Evolutionary conservation across 768 basidiomycete genomes (phyloP).

Genomic region (Amanita muscaria): DNA sequence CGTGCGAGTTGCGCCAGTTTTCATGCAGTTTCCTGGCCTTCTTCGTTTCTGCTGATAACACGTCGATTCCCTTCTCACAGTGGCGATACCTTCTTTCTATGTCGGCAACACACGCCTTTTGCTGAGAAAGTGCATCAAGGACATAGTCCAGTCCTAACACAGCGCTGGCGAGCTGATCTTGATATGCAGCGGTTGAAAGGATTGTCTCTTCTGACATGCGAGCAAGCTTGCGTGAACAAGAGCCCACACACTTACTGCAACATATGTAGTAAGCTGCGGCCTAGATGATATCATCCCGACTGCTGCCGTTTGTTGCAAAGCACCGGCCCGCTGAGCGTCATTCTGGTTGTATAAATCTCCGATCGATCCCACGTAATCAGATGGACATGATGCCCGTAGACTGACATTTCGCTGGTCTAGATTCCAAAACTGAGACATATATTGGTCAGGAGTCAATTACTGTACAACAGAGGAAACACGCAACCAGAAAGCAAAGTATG

Average conservation of each 20-base stretch:
- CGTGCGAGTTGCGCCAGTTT: constrained; percentile 29
- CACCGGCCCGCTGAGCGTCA: no score
- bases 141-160: constrained; percentile 33
- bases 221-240: no score
- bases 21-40: constrained; percentile 39
- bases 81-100: constrained; percentile 21
- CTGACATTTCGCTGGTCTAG: no score
- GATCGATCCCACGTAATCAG: no score
- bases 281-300: constrained; percentile 1
- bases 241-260: no score
- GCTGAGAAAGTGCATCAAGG: constrained; percentile 28
- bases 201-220: constrained; percentile 28
- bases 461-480: no score
- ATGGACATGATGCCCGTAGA: no score
- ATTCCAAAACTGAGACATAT: constrained; percentile 1
- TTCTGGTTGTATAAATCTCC: no score
- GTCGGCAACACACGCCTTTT: constrained; percentile 26
- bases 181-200: constrained; percentile 30
- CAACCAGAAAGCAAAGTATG: background rate
- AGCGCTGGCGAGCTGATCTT: constrained; percentile 23
- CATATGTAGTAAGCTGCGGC: background rate
- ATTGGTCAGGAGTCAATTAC: no score
- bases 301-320: background rate
- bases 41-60: constrained; percentile 28
- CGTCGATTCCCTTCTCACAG: constrained; percentile 19